A percentile compares a stretch with the other conserved stretches of the same genome.
phyloP scores from a whole-genome alignment of 108 stramenopile species.

The Fragilaria radians region DNA sequence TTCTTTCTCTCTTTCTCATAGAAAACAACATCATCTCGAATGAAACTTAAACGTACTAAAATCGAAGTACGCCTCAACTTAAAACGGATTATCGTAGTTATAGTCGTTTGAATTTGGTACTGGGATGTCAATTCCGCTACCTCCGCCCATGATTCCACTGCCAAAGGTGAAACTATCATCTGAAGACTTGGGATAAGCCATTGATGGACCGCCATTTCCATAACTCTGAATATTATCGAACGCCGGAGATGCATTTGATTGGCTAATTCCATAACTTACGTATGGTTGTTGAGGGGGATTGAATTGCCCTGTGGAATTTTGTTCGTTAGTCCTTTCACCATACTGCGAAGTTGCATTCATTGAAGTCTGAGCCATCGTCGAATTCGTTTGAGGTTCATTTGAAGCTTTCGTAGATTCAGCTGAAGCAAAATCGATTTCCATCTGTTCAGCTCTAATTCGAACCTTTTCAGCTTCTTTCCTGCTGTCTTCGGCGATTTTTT shows the following conservation, averaged over 20 bases:
- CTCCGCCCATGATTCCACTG: slow-evolving; percentile 15
- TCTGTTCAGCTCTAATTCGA: slow-evolving; percentile 57
- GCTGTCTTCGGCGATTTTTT: slow-evolving; percentile 38
- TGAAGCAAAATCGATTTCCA: slow-evolving; percentile 65
- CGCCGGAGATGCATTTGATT: slow-evolving; percentile 3
- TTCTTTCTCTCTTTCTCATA: too few species aligned
- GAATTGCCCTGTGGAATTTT: background rate
- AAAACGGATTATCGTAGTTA: background rate
- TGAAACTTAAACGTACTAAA: too few species aligned
- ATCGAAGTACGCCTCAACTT: too few species aligned
- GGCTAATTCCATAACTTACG: slow-evolving; percentile 5
- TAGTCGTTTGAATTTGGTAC: slow-evolving; percentile 11
- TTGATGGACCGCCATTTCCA: background rate
- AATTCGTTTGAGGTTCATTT: slow-evolving; percentile 1
- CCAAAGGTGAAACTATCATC: background rate
- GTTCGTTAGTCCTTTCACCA: slow-evolving; percentile 4
- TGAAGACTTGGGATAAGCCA: background rate
- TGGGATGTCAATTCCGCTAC: slow-evolving; percentile 22
- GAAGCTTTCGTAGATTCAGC: slow-evolving; percentile 48
- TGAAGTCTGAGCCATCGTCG: background rate
- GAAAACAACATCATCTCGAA: too few species aligned
- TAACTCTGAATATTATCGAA: background rate
- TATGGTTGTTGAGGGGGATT: background rate
- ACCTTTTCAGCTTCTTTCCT: slow-evolving; percentile 53
- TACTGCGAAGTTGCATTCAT: slow-evolving; percentile 3